A percentile compares a stretch with the other conserved stretches of the same genome.
Evolutionary conservation across 768 basidiomycete species (phyloP).

Genomic region (Boletellus emodensis): DNA sequence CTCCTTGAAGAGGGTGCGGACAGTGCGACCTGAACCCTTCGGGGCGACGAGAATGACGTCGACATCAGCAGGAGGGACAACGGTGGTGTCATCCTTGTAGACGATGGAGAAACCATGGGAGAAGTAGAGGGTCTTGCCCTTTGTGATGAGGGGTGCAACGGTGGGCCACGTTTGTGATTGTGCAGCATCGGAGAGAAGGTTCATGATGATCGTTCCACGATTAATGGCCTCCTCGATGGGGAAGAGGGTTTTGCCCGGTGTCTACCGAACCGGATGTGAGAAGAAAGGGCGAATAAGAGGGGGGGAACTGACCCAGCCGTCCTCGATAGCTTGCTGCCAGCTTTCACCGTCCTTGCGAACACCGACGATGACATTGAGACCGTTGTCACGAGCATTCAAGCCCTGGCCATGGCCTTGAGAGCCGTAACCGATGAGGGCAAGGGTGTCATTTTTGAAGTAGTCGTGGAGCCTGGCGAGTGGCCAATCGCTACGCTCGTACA

Average conservation of each 20-base stretch:
- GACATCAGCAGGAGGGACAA: constrained; percentile 86
- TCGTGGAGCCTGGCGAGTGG: constrained; percentile 96
- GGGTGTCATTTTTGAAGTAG: constrained; percentile 99
- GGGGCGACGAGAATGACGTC: constrained; percentile 99
- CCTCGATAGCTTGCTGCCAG: constrained; percentile 93
- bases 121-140: constrained; percentile 99
- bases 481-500: constrained; percentile 98
- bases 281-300: background rate
- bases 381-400: constrained; percentile 98
- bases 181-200: constrained; percentile 98
- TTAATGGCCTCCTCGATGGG: constrained; percentile 97
- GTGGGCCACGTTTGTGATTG: constrained; percentile 94
- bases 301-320: constrained; percentile 78
- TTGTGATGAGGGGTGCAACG: constrained; percentile 91
- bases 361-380: constrained; percentile 97
- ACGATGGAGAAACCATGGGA: constrained; percentile 99
- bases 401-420: constrained; percentile 99
- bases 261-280: constrained; percentile 37
- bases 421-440: constrained; percentile 98
- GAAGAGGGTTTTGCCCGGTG: constrained; percentile 97
- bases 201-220: constrained; percentile 98
- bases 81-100: constrained; percentile 95
- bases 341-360: constrained; percentile 95
- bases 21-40: constrained; percentile 97
- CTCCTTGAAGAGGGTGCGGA: constrained; percentile 99